phyloP scores from a whole-genome alignment of 164 flowering plant genomes.

The Piper longum region DNA sequence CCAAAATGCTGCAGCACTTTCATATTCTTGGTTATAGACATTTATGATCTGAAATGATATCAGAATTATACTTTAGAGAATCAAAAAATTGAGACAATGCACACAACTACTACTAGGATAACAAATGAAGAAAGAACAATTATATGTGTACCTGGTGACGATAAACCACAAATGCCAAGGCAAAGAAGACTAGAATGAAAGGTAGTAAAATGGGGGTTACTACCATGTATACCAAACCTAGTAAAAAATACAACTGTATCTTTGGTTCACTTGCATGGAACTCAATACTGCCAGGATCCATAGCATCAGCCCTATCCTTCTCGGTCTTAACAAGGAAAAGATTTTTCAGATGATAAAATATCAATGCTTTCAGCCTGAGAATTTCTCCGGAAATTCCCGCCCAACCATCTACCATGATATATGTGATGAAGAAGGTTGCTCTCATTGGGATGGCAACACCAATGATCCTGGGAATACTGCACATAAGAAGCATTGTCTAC shows the following conservation, averaged over 20 bases:
- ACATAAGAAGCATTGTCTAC: not conserved
- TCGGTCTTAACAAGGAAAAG: constrained; percentile 79
- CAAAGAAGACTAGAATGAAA: constrained; percentile 72
- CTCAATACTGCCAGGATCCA: constrained; percentile 84
- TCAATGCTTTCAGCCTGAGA: constrained; percentile 58
- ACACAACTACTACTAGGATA: not conserved
- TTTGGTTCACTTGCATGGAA: constrained; percentile 75
- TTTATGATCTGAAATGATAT: constrained; percentile 43
- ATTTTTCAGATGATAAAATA: constrained; percentile 62
- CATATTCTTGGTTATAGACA: constrained; percentile 78
- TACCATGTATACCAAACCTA: constrained; percentile 82
- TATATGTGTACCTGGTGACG: constrained; percentile 72
- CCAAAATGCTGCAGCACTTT: constrained; percentile 83
- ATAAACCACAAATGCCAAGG: constrained; percentile 56
- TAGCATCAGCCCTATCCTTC: constrained; percentile 71
- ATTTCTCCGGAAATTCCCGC: constrained; percentile 87
- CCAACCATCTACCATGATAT: constrained; percentile 96
- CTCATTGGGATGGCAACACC: constrained; percentile 87
- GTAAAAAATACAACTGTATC: constrained; percentile 78
- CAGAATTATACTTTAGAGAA: not conserved
- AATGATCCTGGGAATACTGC: constrained; percentile 66
- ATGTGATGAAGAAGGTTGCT: constrained; percentile 91
- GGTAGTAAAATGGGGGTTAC: constrained; percentile 77
- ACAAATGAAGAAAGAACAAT: not conserved
- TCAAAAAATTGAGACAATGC: no score